These are phyloP conservation scores for Chenopodium suecicum DNA, from an alignment of 148 eudicot genomes.

Conservation along the genomic window DNA sequence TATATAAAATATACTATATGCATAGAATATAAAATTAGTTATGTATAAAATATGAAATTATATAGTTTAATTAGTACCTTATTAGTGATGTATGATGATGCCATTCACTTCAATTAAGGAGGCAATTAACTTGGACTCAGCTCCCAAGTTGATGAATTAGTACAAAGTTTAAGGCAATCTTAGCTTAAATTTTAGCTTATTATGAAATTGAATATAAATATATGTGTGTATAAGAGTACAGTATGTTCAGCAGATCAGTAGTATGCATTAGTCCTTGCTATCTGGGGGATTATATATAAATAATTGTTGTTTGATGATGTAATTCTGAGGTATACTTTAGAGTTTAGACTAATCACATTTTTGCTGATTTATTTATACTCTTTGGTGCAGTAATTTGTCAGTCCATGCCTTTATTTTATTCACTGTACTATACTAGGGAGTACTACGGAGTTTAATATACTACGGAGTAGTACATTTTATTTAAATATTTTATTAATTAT, in stretches of 20 bases:
- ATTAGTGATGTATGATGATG: constrained; percentile 8
- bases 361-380: background rate
- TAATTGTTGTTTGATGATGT: constrained; percentile 23
- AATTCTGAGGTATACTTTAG: constrained; percentile 15
- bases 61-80: too few species aligned
- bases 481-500: too few species aligned
- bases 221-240: background rate
- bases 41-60: background rate
- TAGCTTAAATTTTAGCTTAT: too few species aligned
- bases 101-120: background rate
- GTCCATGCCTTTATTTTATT: background rate
- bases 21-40: background rate
- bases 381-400: background rate
- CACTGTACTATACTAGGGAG: background rate
- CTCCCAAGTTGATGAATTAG: constrained; percentile 4
- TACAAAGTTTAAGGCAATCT: background rate
- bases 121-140: background rate
- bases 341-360: background rate
- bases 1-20: background rate
- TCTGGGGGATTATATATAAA: constrained; percentile 13
- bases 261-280: constrained; percentile 20
- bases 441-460: background rate
- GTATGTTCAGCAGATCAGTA: background rate
- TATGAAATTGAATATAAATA: background rate
- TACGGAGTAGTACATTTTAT: background rate